phyloP scores from a whole-genome alignment of 371 early-diverging fungal genomes.

The Syncephalastrum contaminatum region DNA sequence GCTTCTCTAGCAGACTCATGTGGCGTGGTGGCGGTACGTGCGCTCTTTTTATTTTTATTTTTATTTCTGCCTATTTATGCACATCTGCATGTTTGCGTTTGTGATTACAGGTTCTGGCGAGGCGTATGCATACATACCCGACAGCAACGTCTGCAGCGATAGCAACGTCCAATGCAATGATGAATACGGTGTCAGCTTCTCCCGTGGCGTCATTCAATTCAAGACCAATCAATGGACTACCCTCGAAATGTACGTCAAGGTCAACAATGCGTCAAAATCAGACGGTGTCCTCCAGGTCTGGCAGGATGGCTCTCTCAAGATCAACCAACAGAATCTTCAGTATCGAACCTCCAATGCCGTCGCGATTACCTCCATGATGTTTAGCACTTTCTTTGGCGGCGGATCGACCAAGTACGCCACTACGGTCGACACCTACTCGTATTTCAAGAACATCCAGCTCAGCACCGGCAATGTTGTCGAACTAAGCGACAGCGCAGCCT shows the following conservation, averaged over 20 bases:
- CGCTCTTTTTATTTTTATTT: not conserved
- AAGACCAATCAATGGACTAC: slow-evolving; percentile 36
- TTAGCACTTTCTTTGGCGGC: slow-evolving; percentile 60
- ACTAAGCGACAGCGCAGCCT: slow-evolving; percentile 14
- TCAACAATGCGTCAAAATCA: slow-evolving; percentile 37
- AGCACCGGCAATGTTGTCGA: slow-evolving; percentile 37
- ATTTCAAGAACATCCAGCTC: slow-evolving; percentile 44
- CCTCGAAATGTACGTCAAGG: slow-evolving; percentile 43
- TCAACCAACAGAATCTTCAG: slow-evolving; percentile 29
- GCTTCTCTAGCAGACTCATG: slow-evolving; percentile 50
- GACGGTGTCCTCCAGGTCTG: slow-evolving; percentile 48
- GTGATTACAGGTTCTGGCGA: slow-evolving; percentile 21
- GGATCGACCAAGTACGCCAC: slow-evolving; percentile 40
- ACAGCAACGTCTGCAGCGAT: slow-evolving; percentile 31
- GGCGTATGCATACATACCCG: slow-evolving; percentile 53
- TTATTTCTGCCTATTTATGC: not conserved
- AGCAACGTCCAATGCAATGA: slow-evolving; percentile 40
- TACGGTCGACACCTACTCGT: slow-evolving; percentile 35
- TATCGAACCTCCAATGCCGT: slow-evolving; percentile 37
- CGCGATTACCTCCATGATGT: slow-evolving; percentile 42
- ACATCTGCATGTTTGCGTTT: not conserved
- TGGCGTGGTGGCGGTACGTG: slow-evolving; percentile 49
- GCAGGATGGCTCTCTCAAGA: slow-evolving; percentile 37
- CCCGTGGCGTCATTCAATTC: slow-evolving; percentile 47
- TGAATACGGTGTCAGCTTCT: slow-evolving; percentile 50